Conservation (phyloP, 306 rosid genomes). For the Trifolium dubium region DNA sequence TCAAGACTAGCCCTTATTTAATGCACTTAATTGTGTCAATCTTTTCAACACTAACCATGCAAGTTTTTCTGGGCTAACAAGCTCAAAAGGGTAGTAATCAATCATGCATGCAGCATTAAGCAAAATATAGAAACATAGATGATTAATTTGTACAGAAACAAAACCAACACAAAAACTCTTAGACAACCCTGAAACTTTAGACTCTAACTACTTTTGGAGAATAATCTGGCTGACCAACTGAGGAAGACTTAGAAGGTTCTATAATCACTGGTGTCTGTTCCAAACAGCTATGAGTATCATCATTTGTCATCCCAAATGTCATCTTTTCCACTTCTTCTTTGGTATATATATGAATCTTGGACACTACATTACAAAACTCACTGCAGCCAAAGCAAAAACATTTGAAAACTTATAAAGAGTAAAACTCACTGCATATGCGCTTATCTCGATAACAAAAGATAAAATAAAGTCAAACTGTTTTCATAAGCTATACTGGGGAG, state of each 20-base stretch:
- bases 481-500: neutral
- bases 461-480: neutral
- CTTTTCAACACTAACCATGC: conserved; percentile 32
- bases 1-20: conserved; percentile 45
- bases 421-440: neutral
- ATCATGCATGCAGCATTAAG: conserved; percentile 27
- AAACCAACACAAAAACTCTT: conserved; percentile 40
- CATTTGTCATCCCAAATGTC: conserved; percentile 78
- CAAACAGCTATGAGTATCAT: conserved; percentile 90
- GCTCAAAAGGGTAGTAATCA: conserved; percentile 23
- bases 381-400: conserved; percentile 57
- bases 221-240: conserved; percentile 90
- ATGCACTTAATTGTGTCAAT: conserved; percentile 33
- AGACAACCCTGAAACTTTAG: conserved; percentile 44
- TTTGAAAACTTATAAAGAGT: conserved; percentile 18
- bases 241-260: conserved; percentile 89
- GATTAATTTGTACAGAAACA: conserved; percentile 37
- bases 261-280: conserved; percentile 73
- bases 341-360: conserved; percentile 86
- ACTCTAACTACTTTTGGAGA: conserved; percentile 76
- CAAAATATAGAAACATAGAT: conserved; percentile 21
- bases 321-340: conserved; percentile 95
- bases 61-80: conserved; percentile 40
- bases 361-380: conserved; percentile 85
- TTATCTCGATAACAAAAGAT: neutral